Conservation (phyloP, 345 rosid genomes). For the Arabis hirsuta region DNA sequence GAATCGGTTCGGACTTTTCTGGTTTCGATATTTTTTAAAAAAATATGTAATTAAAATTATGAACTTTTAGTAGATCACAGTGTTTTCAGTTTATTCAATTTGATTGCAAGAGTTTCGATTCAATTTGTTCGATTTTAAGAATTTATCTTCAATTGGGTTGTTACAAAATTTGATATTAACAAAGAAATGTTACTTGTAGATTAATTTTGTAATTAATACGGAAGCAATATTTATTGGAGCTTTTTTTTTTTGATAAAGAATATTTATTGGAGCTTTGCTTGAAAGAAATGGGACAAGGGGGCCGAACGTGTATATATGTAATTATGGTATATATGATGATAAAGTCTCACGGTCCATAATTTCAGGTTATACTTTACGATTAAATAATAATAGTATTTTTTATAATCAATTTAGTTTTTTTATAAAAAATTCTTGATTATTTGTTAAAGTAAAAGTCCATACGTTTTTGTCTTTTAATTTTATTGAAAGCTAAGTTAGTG, state of each 20-base stretch:
- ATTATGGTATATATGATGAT: conserved; percentile 46
- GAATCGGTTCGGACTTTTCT: too few species aligned
- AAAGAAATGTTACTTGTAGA: conserved; percentile 26
- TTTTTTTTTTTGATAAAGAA: background rate
- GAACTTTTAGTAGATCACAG: too few species aligned
- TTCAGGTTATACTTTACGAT: conserved; percentile 43
- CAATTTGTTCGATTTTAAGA: too few species aligned
- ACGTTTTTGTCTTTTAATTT: conserved; percentile 19
- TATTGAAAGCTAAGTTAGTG: conserved; percentile 46
- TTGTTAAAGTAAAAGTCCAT: conserved; percentile 35
- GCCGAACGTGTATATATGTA: conserved; percentile 46
- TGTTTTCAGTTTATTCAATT: too few species aligned
- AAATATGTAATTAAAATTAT: too few species aligned
- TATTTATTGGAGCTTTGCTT: conserved; percentile 32
- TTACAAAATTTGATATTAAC: too few species aligned
- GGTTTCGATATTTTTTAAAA: too few species aligned
- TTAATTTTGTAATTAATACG: conserved; percentile 26
- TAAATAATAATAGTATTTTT: conserved; percentile 2
- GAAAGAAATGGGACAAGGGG: conserved; percentile 45
- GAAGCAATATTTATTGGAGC: conserved; percentile 22
- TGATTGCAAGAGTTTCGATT: too few species aligned
- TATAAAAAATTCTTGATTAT: conserved; percentile 24
- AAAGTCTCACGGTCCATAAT: conserved; percentile 47
- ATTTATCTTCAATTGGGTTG: too few species aligned
- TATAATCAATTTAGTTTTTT: background rate